Evolutionary conservation across 2,329 filamentous ascomycete genomes (phyloP).

Genomic region (Calonectria ilicicola): DNA sequence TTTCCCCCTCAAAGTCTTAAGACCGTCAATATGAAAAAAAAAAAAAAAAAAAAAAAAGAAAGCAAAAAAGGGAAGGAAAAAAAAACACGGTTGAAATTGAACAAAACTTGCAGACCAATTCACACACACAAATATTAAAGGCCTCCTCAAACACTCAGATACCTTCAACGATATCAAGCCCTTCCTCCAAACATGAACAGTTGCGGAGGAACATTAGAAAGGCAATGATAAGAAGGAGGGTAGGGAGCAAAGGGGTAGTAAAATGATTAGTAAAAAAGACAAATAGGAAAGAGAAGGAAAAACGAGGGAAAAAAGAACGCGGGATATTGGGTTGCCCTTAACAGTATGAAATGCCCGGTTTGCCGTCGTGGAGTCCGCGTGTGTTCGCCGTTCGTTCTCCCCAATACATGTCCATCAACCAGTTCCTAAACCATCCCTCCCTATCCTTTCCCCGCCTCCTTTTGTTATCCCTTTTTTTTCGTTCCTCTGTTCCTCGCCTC

Average conservation of each 20-base stretch:
- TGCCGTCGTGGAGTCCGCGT: slow-evolving; percentile 16
- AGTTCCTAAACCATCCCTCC: background rate
- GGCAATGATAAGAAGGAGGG: slow-evolving; percentile 19
- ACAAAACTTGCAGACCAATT: slow-evolving; percentile 4
- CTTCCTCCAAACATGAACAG: background rate
- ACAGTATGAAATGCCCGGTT: slow-evolving; percentile 20
- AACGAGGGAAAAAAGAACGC: slow-evolving; percentile 28
- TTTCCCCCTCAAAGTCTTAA: slow-evolving; percentile 35
- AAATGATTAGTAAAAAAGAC: slow-evolving; percentile 20
- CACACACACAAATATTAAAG: slow-evolving; percentile 23
- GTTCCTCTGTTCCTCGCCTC: background rate
- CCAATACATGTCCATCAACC: slow-evolving; percentile 7
- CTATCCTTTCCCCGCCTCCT: slow-evolving; percentile 9
- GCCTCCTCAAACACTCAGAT: slow-evolving; percentile 29
- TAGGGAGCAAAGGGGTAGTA: background rate
- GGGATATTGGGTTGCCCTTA: slow-evolving; percentile 28
- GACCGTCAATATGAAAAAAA: slow-evolving; percentile 20
- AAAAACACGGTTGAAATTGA: slow-evolving; percentile 28
- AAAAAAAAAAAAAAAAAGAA: slow-evolving; percentile 29
- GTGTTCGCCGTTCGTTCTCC: slow-evolving; percentile 14
- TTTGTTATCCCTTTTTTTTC: slow-evolving; percentile 14
- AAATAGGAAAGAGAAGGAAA: slow-evolving; percentile 27
- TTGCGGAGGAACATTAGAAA: background rate
- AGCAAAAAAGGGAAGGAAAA: too few species aligned
- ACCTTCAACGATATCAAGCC: background rate